Evolutionary conservation across 805 yeast species (phyloP).

Genomic region (Cyberlindnera nakhonratchasimensis): DNA sequence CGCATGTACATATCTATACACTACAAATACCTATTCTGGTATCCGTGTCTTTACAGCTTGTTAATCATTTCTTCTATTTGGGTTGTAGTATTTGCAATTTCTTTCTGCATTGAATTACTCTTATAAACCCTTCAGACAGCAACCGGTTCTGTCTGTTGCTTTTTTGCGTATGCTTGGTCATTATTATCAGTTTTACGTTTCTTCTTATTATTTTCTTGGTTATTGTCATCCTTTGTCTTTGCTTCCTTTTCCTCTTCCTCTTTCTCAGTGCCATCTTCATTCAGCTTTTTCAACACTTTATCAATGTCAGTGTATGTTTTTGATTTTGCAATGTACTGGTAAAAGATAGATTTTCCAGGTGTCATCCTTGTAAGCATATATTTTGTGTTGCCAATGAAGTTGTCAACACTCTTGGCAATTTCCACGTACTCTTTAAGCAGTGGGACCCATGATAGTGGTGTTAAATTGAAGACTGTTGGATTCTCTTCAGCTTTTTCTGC

Average conservation of each 20-base stretch:
- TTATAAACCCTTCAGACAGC: slow-evolving; percentile 4
- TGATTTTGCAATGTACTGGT: slow-evolving; percentile 51
- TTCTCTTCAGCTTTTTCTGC: slow-evolving; percentile 88
- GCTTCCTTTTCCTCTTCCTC: background rate
- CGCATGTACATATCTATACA: slow-evolving; percentile 2
- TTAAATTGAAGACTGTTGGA: slow-evolving; percentile 63
- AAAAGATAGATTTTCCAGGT: slow-evolving; percentile 67
- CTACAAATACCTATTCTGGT: background rate
- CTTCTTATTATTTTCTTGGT: slow-evolving; percentile 9
- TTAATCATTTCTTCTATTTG: background rate
- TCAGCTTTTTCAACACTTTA: slow-evolving; percentile 21
- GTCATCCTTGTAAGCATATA: slow-evolving; percentile 74
- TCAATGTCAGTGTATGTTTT: slow-evolving; percentile 52
- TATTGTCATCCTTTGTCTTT: background rate
- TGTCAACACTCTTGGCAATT: slow-evolving; percentile 53
- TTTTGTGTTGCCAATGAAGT: slow-evolving; percentile 71
- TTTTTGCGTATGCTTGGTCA: slow-evolving; percentile 12
- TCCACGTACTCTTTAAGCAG: slow-evolving; percentile 53
- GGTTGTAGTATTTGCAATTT: background rate
- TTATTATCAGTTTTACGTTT: slow-evolving; percentile 17
- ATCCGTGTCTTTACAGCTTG: background rate
- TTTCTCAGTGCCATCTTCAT: slow-evolving; percentile 21
- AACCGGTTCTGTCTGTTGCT: slow-evolving; percentile 16
- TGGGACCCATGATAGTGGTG: slow-evolving; percentile 49
- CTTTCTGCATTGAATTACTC: slow-evolving; percentile 1